Conservation (phyloP, 2,329 filamentous ascomycete genomes). For the Lasiodiplodia sp. region DNA sequence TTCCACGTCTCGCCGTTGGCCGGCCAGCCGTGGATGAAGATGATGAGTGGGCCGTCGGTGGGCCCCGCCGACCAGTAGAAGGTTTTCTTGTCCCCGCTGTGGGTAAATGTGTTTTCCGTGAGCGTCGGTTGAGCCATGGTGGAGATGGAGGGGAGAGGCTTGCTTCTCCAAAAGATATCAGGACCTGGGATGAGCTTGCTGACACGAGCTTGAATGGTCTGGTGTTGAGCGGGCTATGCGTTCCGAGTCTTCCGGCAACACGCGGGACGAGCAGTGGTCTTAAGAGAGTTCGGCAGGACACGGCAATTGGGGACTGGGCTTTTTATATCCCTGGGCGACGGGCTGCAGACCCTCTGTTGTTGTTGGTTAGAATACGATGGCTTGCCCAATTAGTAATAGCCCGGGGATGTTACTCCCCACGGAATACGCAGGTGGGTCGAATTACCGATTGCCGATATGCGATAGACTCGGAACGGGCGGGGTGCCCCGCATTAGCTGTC, state of each 20-base stretch:
- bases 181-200: too few species aligned
- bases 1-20: conserved; percentile 47
- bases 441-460: neutral
- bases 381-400: neutral
- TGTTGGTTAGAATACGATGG: neutral
- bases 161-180: neutral
- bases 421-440: neutral
- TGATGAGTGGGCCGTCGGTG: conserved; percentile 35
- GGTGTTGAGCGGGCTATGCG: too few species aligned
- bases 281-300: too few species aligned
- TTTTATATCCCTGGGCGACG: too few species aligned
- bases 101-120: conserved; percentile 35
- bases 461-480: neutral
- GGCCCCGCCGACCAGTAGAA: conserved; percentile 39
- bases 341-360: too few species aligned
- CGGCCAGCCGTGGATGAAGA: conserved; percentile 46
- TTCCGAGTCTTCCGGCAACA: too few species aligned
- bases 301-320: too few species aligned
- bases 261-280: too few species aligned
- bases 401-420: neutral
- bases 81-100: conserved; percentile 36
- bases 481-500: neutral
- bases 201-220: too few species aligned
- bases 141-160: neutral
- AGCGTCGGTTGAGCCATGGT: conserved; percentile 9